Base-by-base conservation (phyloP, 495 filamentous ascomycete genomes). In the Penicillium ucsense region DNA sequence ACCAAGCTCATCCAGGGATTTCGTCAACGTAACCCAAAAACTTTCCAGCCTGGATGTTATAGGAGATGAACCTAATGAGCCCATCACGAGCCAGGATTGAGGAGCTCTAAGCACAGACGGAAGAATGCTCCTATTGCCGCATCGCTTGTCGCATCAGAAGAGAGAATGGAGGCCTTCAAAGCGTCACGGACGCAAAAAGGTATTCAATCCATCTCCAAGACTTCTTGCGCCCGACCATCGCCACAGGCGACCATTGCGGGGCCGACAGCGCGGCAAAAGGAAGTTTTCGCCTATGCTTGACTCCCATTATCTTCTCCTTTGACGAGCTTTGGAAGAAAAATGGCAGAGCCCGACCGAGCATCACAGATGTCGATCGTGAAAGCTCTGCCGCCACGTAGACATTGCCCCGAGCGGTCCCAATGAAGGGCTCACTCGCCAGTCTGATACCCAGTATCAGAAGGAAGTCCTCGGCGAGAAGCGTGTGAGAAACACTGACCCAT, bases 51-150 rank as follows among this genome's bases (percentile, higher is more conserved):
- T 57, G 62, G 59, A 68, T 63, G 50, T 58, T 45, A 9, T 74
- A 75, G 74, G 72, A 65, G 67, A 71, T 74, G 71, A 71, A 45
- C 74, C 74, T 74, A 72, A 60, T 54, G 50, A 37, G 49, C 48
- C 52, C 49, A 37, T 51, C 47, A 50, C 43, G 49, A 8, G 43
- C 31, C 6, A 44, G 33, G 48, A 10, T 27, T 12, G n/a, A 31
- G 45, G 39, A 48, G 36, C 34, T 49, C 35, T 8, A 31, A 45
- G 35, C 30, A 20, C 28, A 10, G n/a, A 11, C 35, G 46, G 40
- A 28, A 35, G 38, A 47, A 11, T 30, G 31, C 31, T 28, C 20
- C 35, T 20, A 31, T 43, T 37, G 3, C 36, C 34, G 7, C 4
- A 10, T 27, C 35, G 35, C 31, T 57, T 49, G 42, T 50, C 43